Evolutionary conservation across 169 alveolate species (phyloP), one percentile per base, ranked within the genome.

Genomic region (Babesia ovata): DNA sequence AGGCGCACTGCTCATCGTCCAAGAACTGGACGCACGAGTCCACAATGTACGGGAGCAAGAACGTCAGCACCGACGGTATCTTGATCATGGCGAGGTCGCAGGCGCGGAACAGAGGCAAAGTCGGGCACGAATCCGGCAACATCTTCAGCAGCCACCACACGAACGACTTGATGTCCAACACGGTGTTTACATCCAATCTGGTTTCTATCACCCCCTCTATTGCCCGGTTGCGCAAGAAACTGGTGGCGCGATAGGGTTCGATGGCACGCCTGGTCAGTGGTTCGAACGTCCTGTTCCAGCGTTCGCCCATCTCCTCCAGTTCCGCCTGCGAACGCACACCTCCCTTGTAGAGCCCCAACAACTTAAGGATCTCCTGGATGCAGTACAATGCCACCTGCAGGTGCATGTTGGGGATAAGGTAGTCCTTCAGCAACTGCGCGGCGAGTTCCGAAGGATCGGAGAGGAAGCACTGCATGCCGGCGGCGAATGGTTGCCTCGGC

Each of bases 61-160:
- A 69, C 42, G 86, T 36, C 57, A 69, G 46, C 24, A 76, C 74
- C 22, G 78, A 54, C 21, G 86, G 86, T 0, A 76, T 76, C 57
- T 69, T 50, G 24, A 65, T 61, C 82, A 76, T 76, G 10, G 81
- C 86, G 44, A 76, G 54, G 67, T 76, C 86, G 52, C 86, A 76
- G n/a, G 81, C 78, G 17, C 74, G 21, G 54, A 67, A 76, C n/a
- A 76, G 74, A 9, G 71, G 61, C 39, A 76, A 81, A 9, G 54
- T 11, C 10, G 70, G 72, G 62, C 86, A 66, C 10, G 86, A 9
- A 42, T 17, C 21, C n/a, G 86, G 86, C 29, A 76, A 26, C 78
- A 76, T 76, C 59, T 69, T 65, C 63, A 76, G 73, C 22, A 76
- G 60, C 86, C 86, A 76, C 86, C 86, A 76, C 24, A 76, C 79